Percentiles rank a stretch among this genome's conserved stretches.
phyloP scores from a whole-genome alignment of 108 stramenopile genomes.

The Skeletonema potamos region DNA sequence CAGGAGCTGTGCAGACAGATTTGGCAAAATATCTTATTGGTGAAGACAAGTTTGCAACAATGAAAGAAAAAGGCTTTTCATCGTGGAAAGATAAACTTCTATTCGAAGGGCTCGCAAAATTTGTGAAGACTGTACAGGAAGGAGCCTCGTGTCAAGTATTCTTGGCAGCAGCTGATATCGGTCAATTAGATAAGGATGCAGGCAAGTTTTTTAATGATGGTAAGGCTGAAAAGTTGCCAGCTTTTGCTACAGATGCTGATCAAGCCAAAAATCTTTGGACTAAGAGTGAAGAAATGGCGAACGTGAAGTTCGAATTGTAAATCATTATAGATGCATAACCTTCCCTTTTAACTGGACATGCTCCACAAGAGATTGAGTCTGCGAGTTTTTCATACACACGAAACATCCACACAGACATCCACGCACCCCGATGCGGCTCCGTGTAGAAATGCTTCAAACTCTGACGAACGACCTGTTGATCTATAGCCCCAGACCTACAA shows the following conservation, averaged over 20 bases:
- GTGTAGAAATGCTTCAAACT: constrained; percentile 31
- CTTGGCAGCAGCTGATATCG: constrained; percentile 34
- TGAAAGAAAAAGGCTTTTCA: constrained; percentile 40
- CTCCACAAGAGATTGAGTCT: no score
- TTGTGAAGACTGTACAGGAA: constrained; percentile 50
- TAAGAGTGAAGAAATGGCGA: constrained; percentile 42
- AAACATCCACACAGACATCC: no score
- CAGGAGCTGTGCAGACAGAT: constrained; percentile 67
- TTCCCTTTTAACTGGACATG: no score
- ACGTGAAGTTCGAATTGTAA: constrained; percentile 38
- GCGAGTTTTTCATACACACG: no score
- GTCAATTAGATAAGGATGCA: background rate
- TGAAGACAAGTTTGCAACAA: constrained; percentile 41
- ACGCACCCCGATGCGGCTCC: constrained; percentile 48
- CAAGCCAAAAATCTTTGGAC: constrained; percentile 45
- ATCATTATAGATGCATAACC: background rate
- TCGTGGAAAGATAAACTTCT: constrained; percentile 31
- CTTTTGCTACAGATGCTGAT: constrained; percentile 43
- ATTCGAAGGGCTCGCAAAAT: constrained; percentile 33
- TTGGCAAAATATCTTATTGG: constrained; percentile 46
- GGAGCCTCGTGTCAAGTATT: constrained; percentile 60
- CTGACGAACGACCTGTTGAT: constrained; percentile 43
- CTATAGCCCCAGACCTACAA: constrained; percentile 51
- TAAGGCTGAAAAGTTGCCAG: constrained; percentile 18
- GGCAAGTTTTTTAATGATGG: constrained; percentile 44